These are phyloP conservation scores for Ogataea degrootiae DNA, from an alignment of 805 yeast genomes.

Conservation along the genomic window DNA sequence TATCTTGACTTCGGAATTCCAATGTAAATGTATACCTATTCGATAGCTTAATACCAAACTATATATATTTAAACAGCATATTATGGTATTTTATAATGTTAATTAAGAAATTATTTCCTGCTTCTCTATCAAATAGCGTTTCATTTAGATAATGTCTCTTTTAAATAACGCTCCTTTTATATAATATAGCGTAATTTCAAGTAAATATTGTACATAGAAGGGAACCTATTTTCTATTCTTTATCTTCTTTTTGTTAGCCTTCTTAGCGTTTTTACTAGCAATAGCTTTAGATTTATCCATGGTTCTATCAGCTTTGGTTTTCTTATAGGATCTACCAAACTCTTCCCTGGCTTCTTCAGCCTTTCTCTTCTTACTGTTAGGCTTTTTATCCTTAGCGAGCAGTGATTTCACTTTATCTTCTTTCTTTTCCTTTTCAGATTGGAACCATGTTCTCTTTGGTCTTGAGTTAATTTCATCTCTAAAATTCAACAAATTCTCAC, in stretches of 20 bases:
- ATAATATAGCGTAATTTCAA: no score
- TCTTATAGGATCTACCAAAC: conserved; percentile 60
- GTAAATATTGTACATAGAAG: neutral
- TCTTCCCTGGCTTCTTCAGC: conserved; percentile 57
- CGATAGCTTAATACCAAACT: no score
- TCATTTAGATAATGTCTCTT: no score
- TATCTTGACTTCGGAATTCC: neutral
- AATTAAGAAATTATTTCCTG: no score
- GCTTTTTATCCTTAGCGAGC: conserved; percentile 42
- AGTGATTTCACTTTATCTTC: conserved; percentile 34
- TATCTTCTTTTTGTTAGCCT: conserved; percentile 26
- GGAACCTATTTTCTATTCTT: conserved; percentile 9
- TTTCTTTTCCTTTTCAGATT: conserved; percentile 52
- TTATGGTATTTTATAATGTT: no score
- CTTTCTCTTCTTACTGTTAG: conserved; percentile 70
- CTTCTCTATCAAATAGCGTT: no score
- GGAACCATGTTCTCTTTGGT: conserved; percentile 97
- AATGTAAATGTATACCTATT: no score
- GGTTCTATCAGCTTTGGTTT: conserved; percentile 70
- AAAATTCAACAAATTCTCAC: conserved; percentile 77
- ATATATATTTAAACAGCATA: no score
- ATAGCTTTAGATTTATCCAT: conserved; percentile 37
- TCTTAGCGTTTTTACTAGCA: conserved; percentile 27
- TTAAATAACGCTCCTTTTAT: no score
- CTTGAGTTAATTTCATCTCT: conserved; percentile 79